Evolutionary conservation across 208 protist genomes (phyloP), one percentile per base, ranked within the genome.

Genomic region (Acanthamoeba comandoni): DNA sequence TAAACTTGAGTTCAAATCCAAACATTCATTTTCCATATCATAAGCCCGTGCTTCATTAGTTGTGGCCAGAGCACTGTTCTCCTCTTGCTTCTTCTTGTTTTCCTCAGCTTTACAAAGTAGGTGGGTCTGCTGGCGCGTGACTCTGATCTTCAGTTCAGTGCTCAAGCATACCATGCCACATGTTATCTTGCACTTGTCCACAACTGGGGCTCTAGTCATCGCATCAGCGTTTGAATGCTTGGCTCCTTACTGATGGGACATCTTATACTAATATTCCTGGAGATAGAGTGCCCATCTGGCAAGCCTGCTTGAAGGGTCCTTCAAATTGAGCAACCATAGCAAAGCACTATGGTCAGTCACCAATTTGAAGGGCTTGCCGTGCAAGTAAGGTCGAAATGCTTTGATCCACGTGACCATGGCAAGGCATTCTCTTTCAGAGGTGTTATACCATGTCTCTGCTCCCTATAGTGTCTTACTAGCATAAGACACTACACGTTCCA

Each of bases 251-350:
- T 49, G 0, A 52, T 79, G 31, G 2, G 53, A 17, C 22, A 79
- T 79, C n/a, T 79, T 17, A 31, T 57, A 79, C 35, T 79, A 15
- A 79, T 79, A 79, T 52, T 35, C 22, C 8, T 79, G 31, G 4
- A 79, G 70, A 2, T 52, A 19, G 39, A 79, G 43, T 35, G 35
- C 29, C 70, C 70, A 79, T 3, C 9, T n/a, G 4, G 70, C 43
- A 17, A 79, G 24, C 22, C n/a, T 9, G 9, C 35, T 31, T 15
- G 15, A 0, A 12, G 67, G 67, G 2, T 75, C 31, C 1, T n/a
- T n/a, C n/a, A 55, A 17, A 0, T 3, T 71, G 5, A 43, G 9
- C 17, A 89, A 35, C 80, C 80, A 89, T 17, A n/a, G 17, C 0
- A 89, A 13, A 0, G 82, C 31, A 0, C 51, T 29, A 7, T 89